Conservation (phyloP, 495 filamentous ascomycete species). For the Patellaria atrata region DNA sequence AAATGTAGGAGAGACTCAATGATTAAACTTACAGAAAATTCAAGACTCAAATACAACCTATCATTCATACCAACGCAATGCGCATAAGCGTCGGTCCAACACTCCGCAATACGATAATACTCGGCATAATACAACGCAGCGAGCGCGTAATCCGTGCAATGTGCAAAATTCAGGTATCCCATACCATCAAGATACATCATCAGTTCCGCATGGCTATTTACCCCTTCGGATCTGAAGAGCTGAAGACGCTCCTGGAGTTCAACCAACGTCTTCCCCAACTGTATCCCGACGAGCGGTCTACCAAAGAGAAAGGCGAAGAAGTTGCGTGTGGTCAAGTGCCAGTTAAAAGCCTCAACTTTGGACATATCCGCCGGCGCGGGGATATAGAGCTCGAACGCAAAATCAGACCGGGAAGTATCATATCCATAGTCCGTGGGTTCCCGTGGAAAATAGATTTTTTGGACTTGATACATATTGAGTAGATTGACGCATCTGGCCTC, state of each 20-base stretch:
- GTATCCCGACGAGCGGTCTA: conserved; percentile 44
- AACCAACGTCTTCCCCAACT: conserved; percentile 42
- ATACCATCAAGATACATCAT: conserved; percentile 41
- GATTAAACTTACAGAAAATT: conserved; percentile 38
- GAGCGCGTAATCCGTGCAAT: conserved; percentile 43
- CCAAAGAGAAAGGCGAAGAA: conserved; percentile 51
- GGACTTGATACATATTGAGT: conserved; percentile 34
- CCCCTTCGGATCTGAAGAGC: conserved; percentile 33
- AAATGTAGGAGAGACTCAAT: background rate
- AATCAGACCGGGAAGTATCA: conserved; percentile 2
- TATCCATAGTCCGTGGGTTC: conserved; percentile 10
- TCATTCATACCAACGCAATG: conserved; percentile 57
- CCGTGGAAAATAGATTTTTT: too few species aligned
- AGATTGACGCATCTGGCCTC: conserved; percentile 38
- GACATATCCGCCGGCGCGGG: conserved; percentile 38
- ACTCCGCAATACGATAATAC: conserved; percentile 35
- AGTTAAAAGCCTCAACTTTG: conserved; percentile 36
- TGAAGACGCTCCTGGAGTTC: conserved; percentile 43
- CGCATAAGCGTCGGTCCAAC: conserved; percentile 50
- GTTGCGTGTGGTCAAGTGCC: conserved; percentile 51
- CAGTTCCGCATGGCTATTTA: conserved; percentile 38
- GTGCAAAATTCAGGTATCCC: conserved; percentile 47
- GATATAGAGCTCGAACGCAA: conserved; percentile 44
- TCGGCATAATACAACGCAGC: conserved; percentile 49
- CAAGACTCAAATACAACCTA: conserved; percentile 32